phyloP scores from a whole-genome alignment of 768 basidiomycete genomes.

The Amyloporia xantha region DNA sequence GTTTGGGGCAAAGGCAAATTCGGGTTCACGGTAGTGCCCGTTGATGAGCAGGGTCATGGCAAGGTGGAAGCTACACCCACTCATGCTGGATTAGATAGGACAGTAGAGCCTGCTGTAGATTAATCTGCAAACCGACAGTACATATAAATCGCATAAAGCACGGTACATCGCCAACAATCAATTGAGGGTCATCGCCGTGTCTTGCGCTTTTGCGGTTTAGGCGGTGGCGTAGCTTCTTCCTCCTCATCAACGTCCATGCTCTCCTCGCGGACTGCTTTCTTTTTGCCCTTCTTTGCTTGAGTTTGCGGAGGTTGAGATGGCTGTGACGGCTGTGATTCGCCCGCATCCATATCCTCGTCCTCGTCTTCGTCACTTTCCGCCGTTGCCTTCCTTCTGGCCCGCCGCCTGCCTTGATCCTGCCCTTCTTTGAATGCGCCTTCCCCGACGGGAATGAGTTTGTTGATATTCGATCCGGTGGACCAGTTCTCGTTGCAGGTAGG shows the following conservation, averaged over 20 bases:
- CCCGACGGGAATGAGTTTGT: slow-evolving; percentile 50
- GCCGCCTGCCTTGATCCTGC: slow-evolving; percentile 32
- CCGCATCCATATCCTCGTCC: slow-evolving; percentile 32
- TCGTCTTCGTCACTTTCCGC: slow-evolving; percentile 29
- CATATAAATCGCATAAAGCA: neutral
- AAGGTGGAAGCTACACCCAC: slow-evolving; percentile 27
- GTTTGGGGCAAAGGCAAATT: slow-evolving; percentile 88
- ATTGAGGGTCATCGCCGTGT: neutral
- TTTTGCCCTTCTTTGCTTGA: slow-evolving; percentile 18
- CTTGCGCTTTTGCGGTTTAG: slow-evolving; percentile 16
- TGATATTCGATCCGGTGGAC: slow-evolving; percentile 44
- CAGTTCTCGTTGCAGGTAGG: slow-evolving; percentile 55
- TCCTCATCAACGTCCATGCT: slow-evolving; percentile 40
- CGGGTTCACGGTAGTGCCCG: slow-evolving; percentile 60
- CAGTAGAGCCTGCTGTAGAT: neutral
- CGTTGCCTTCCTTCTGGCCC: slow-evolving; percentile 17
- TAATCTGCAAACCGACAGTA: too few relatives aligned
- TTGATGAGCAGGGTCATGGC: slow-evolving; percentile 34
- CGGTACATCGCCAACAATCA: too few relatives aligned
- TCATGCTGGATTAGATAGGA: neutral
- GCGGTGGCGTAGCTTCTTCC: slow-evolving; percentile 19
- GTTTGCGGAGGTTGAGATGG: slow-evolving; percentile 21
- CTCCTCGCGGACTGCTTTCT: slow-evolving; percentile 23
- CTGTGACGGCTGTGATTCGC: slow-evolving; percentile 22
- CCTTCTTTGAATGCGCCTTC: slow-evolving; percentile 62